phyloP scores from a whole-genome alignment of 805 yeast genomes.

The Jamesozyma lodderae region DNA sequence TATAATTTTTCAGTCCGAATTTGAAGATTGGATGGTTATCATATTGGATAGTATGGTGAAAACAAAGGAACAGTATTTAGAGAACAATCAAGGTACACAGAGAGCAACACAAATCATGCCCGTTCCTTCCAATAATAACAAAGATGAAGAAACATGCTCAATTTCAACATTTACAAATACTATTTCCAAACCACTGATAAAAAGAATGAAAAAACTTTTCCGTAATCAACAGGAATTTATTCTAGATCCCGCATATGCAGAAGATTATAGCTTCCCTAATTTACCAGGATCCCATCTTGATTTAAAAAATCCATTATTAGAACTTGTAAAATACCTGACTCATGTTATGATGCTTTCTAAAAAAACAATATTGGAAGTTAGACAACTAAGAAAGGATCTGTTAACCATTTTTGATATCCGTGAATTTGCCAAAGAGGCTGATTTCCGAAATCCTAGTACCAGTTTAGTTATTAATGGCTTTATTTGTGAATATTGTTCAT shows the following conservation, averaged over 20 bases:
- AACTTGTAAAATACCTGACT: constrained; percentile 65
- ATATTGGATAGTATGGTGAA: constrained; percentile 63
- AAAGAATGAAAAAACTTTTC: constrained; percentile 55
- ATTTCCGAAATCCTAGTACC: constrained; percentile 66
- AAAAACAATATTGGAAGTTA: constrained; percentile 58
- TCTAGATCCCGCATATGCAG: constrained; percentile 50
- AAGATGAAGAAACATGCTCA: constrained; percentile 32
- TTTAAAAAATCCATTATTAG: constrained; percentile 64
- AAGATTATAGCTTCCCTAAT: constrained; percentile 63
- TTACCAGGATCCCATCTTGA: constrained; percentile 64
- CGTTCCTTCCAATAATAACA: constrained; percentile 30
- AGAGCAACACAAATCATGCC: constrained; percentile 63
- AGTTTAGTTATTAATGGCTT: constrained; percentile 58
- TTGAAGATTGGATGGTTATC: constrained; percentile 77
- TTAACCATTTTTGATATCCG: constrained; percentile 65
- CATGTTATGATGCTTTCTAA: constrained; percentile 63
- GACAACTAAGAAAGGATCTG: constrained; percentile 66
- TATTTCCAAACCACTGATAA: constrained; percentile 55
- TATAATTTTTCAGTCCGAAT: constrained; percentile 63
- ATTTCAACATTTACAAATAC: constrained; percentile 42
- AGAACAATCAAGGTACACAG: constrained; percentile 39
- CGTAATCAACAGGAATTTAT: constrained; percentile 67
- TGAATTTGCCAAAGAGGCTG: constrained; percentile 73
- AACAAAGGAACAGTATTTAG: constrained; percentile 34
- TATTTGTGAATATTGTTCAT: constrained; percentile 72